These are phyloP conservation scores for Ceratocystis huliohia DNA, from an alignment of 2,329 filamentous ascomycete species.

Conservation along the genomic window DNA sequence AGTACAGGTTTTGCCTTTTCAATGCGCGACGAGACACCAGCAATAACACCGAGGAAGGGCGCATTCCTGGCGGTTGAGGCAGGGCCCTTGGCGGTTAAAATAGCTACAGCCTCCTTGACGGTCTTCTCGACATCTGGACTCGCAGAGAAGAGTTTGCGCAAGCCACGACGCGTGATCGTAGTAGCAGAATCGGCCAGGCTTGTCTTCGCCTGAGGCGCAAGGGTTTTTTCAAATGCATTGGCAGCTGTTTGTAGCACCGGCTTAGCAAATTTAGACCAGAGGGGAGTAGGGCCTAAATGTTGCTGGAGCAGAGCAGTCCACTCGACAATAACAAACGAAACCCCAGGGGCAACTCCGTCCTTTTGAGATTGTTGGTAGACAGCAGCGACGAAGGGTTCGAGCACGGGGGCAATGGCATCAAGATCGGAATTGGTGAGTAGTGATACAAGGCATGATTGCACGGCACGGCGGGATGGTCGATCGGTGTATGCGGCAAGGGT, in stretches of 20 bases:
- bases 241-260: constrained; percentile 59
- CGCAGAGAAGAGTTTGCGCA: constrained; percentile 59
- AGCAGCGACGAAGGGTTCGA: constrained; percentile 52
- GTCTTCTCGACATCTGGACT: constrained; percentile 45
- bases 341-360: constrained; percentile 60
- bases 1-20: constrained; percentile 49
- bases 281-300: constrained; percentile 46
- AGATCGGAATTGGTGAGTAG: constrained; percentile 44
- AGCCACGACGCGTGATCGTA: constrained; percentile 62
- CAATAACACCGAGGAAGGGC: constrained; percentile 69
- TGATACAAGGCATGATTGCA: constrained; percentile 67
- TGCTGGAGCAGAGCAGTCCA: constrained; percentile 78
- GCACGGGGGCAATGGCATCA: constrained; percentile 37
- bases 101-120: constrained; percentile 49
- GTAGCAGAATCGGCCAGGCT: constrained; percentile 61
- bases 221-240: constrained; percentile 63
- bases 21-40: constrained; percentile 70
- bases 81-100: constrained; percentile 55
- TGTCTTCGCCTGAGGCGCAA: constrained; percentile 50
- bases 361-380: constrained; percentile 65
- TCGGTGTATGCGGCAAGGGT: constrained; percentile 84
- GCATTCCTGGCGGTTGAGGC: constrained; percentile 57
- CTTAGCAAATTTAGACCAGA: constrained; percentile 52
- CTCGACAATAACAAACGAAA: constrained; percentile 77
- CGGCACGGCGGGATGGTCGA: constrained; percentile 67